Evolutionary conservation across 192 early-diverging fungal genomes (phyloP), one percentile per base, ranked within the genome.

Genomic region (Powellomyces hirtus): DNA sequence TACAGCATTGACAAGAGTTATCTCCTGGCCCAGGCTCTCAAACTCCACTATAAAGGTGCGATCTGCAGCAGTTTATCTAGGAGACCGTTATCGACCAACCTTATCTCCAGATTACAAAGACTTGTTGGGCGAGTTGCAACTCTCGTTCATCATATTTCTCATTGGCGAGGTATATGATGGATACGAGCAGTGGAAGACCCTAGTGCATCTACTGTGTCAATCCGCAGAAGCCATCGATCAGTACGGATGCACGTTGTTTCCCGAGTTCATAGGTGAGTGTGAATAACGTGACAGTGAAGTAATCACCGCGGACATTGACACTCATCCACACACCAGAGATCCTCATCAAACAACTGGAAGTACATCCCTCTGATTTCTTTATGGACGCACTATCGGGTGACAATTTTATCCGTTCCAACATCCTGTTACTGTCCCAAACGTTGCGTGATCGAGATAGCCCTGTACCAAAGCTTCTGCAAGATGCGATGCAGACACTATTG

Each of bases 1-100:
- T 94, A 92, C 79, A 92, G 89, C 73, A 65, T 86, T 30, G 97
- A 99, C 81, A 96, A 96, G 74, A 89, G 89, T 35, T 97, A 90
- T 87, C 81, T 97, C 30, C 74, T 94, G 44, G 55, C 60, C 3
- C 51, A 87, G 20, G 44, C 92, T 0, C 70, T 92, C 31, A 67
- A 59, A 7, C 53, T 8, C 27, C 8, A 55, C 13, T 65, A 66
- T 57, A 60, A 59, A 50, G 65, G 65, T 73, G 34, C 31, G 57
- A n/a, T n/a, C n/a, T n/a, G n/a, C n/a, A n/a, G n/a, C n/a, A n/a
- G n/a, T n/a, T n/a, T n/a, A n/a, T n/a, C n/a, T n/a, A n/a, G n/a
- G n/a, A n/a, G n/a, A n/a, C n/a, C n/a, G n/a, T n/a, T n/a, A n/a
- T n/a, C n/a, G n/a, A n/a, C n/a, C n/a, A n/a, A n/a, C n/a, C 40